These are phyloP conservation scores for Cyclostephanos invisitatus DNA, from an alignment of 108 stramenopile species.

Conservation along the genomic window DNA sequence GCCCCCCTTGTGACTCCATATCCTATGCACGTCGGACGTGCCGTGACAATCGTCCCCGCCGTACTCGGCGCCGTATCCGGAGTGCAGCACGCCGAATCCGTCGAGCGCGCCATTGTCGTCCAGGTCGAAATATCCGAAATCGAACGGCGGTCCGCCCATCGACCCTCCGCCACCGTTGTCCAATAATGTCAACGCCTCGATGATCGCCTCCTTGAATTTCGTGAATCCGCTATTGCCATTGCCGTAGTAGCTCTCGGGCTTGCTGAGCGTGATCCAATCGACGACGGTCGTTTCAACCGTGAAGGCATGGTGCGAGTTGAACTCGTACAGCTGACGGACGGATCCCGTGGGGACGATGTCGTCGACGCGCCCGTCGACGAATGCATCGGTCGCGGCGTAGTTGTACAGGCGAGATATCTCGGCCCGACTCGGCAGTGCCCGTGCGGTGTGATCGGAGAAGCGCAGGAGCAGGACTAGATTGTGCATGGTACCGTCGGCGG, in stretches of 20 bases:
- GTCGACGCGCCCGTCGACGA: neutral
- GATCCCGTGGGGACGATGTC: constrained; percentile 51
- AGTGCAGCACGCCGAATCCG: constrained; percentile 64
- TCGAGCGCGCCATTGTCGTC: constrained; percentile 50
- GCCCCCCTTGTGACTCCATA: constrained; percentile 58
- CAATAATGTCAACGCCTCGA: constrained; percentile 19
- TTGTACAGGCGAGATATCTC: constrained; percentile 56
- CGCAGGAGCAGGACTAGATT: constrained; percentile 58
- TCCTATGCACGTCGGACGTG: constrained; percentile 23
- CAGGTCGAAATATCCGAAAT: constrained; percentile 25
- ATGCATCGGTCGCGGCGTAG: neutral
- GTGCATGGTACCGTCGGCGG: constrained; percentile 39
- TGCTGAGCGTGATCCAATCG: constrained; percentile 51
- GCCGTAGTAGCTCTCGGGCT: constrained; percentile 57
- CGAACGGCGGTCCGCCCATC: neutral
- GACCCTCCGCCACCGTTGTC: neutral
- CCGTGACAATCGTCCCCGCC: constrained; percentile 55
- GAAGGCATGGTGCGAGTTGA: constrained; percentile 44
- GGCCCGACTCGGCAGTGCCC: constrained; percentile 42
- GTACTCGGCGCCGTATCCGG: constrained; percentile 77
- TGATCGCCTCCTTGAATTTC: constrained; percentile 36
- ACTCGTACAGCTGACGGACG: constrained; percentile 25
- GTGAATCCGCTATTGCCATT: constrained; percentile 46
- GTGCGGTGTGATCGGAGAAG: constrained; percentile 44
- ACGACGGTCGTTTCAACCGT: constrained; percentile 36